These are phyloP conservation scores for Macaranga tanarius DNA, from an alignment of 441 rosid genomes.

Conservation along the genomic window DNA sequence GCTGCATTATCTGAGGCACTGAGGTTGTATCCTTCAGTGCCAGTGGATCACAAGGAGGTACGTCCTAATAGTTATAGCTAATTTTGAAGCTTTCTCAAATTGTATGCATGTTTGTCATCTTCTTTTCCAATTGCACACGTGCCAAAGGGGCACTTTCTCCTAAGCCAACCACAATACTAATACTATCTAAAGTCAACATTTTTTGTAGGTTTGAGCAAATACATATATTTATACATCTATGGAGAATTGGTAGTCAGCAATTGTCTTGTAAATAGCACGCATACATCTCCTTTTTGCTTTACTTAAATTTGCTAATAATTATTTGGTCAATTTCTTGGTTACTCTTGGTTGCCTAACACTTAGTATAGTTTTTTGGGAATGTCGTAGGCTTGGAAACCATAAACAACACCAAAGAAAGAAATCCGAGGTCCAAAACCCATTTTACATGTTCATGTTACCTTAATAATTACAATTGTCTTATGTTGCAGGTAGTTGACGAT, in stretches of 20 bases:
- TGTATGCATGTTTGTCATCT: not conserved
- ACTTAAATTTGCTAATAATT: not conserved
- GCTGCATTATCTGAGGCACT: slow-evolving; percentile 92
- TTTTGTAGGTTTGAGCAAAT: not conserved
- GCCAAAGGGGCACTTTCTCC: not conserved
- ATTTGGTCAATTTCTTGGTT: slow-evolving; percentile 25
- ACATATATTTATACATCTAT: not conserved
- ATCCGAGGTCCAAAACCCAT: not conserved
- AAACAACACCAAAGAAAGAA: not conserved
- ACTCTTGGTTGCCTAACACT: slow-evolving; percentile 27
- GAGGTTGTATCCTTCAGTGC: slow-evolving; percentile 92
- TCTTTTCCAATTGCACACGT: not conserved
- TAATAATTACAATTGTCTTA: not conserved
- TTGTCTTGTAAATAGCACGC: too few species aligned
- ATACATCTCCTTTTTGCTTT: not conserved
- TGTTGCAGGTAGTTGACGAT: slow-evolving; percentile 64
- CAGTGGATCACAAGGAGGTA: slow-evolving; percentile 96
- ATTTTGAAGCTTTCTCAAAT: not conserved
- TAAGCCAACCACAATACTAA: not conserved
- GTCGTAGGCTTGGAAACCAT: not conserved
- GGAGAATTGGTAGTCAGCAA: not conserved
- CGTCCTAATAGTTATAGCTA: not conserved
- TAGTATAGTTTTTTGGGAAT: not conserved
- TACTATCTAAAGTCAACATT: too few species aligned
- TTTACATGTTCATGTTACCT: not conserved